Evolutionary conservation across 2,329 filamentous ascomycete species (phyloP).

Genomic region (Botryotinia globosa): DNA sequence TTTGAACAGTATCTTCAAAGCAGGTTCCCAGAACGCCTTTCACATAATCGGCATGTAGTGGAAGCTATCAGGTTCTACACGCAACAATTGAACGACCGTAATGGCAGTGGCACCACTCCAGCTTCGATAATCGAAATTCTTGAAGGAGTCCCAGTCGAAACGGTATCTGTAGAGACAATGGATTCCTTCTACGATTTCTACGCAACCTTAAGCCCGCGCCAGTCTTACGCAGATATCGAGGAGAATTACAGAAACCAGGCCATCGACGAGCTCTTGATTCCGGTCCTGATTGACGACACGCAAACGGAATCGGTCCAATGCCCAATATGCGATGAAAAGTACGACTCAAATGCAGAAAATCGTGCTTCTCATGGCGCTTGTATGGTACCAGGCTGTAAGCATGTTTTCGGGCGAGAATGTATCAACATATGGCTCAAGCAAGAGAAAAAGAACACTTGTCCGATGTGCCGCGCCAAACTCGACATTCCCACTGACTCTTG

Average conservation of each 20-base stretch:
- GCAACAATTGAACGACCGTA: background rate
- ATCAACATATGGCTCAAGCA: background rate
- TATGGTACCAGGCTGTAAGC: background rate
- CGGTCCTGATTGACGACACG: background rate
- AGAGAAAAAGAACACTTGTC: background rate
- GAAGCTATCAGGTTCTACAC: background rate
- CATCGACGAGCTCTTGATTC: background rate
- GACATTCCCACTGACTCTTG: background rate
- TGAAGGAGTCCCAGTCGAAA: too few species aligned
- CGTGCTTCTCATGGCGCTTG: background rate
- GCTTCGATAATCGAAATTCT: background rate
- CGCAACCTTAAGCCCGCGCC: too few species aligned
- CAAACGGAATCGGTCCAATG: background rate
- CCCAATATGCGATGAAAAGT: background rate
- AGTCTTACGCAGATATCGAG: too few species aligned
- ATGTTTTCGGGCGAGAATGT: background rate
- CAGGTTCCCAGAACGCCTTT: accelerated
- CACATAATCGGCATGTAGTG: too few species aligned
- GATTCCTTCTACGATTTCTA: too few species aligned
- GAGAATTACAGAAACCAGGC: background rate
- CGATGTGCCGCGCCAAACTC: background rate
- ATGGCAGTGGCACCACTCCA: background rate
- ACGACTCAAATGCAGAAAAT: background rate
- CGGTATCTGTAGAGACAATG: accelerated
- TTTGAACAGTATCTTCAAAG: background rate